Evolutionary conservation across 495 filamentous ascomycete genomes (phyloP), one percentile per base, ranked within the genome.

Genomic region (Chaetomium cochliodes): DNA sequence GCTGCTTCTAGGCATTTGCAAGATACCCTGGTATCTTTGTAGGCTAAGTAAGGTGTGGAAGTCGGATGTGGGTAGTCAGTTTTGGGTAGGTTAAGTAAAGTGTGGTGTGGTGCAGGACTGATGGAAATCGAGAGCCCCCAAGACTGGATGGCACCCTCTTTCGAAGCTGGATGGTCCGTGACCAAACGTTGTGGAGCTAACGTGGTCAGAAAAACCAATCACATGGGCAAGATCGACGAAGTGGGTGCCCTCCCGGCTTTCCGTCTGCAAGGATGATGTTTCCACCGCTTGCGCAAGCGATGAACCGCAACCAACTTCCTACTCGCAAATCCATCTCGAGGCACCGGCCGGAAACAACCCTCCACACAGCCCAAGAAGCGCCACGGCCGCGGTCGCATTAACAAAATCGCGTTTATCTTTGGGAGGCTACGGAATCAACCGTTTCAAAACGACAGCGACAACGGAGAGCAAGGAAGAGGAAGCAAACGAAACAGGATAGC

Each of bases 151-250:
- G 25, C 44, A 65, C 62, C 68, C 65, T 46, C 39, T 18, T 22
- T 20, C 33, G 33, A 37, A 7, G 33, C 33, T 37, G 20, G 50
- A 25, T 67, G 68, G 62, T 70, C 51, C 68, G 68, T 70, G 68
- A 70, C 62, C 68, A 68, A 5, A 3, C 8, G 18, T 9, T 61
- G 62, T 61, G 62, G 68, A 11, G 56, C 15, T 46, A 60, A 12
- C 4, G 6, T 37, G 56, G 26, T 25, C 46, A 39, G 56, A 49
- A 42, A 41, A 16, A 49, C 62, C 54, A 64, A 64, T 64, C 46
- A 64, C 30, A 51, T 47, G 54, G 15, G 18, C 13, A 15, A 15
- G 62, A 64, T 64, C 62, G 55, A 13, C 62, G 28, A 20, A 44
- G 47, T 20, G 47, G 62, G 39, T 46, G 26, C 33, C 23, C 39